Conservation (phyloP, 495 filamentous ascomycete genomes). For the Apodospora peruviana region DNA sequence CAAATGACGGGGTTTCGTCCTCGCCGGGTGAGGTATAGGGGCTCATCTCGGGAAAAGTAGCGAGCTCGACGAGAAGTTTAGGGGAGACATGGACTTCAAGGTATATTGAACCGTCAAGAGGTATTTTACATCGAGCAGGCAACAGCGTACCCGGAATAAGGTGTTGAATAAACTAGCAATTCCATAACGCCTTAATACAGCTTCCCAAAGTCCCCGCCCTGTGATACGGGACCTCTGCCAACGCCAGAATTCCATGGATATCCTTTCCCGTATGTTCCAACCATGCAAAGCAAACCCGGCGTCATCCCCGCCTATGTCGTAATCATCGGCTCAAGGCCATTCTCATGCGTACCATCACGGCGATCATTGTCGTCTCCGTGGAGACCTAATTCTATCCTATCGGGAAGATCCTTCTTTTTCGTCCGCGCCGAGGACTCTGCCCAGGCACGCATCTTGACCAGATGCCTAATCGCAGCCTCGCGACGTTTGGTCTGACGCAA, state of each 20-base stretch:
- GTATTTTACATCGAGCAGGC: too few relatives aligned
- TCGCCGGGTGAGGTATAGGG: too few relatives aligned
- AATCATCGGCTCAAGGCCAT: slow-evolving; percentile 57
- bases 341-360: slow-evolving; percentile 25
- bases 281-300: background rate
- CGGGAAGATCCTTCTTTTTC: slow-evolving; percentile 68
- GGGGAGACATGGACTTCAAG: too few relatives aligned
- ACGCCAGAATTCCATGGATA: background rate
- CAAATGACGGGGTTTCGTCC: too few relatives aligned
- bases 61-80: too few relatives aligned
- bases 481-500: slow-evolving; percentile 61
- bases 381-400: slow-evolving; percentile 66
- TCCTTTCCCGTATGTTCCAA: background rate
- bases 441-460: slow-evolving; percentile 80
- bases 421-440: slow-evolving; percentile 72
- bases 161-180: too few relatives aligned
- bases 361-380: slow-evolving; percentile 30
- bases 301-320: slow-evolving; percentile 43
- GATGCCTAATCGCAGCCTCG: slow-evolving; percentile 72
- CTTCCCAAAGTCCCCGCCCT: too few relatives aligned
- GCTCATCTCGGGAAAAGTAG: too few relatives aligned
- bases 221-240: too few relatives aligned
- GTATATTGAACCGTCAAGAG: too few relatives aligned
- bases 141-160: too few relatives aligned
- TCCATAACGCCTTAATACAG: too few relatives aligned